Base-by-base conservation (phyloP, 495 filamentous ascomycete genomes). In the Aspergillus baeticus region DNA sequence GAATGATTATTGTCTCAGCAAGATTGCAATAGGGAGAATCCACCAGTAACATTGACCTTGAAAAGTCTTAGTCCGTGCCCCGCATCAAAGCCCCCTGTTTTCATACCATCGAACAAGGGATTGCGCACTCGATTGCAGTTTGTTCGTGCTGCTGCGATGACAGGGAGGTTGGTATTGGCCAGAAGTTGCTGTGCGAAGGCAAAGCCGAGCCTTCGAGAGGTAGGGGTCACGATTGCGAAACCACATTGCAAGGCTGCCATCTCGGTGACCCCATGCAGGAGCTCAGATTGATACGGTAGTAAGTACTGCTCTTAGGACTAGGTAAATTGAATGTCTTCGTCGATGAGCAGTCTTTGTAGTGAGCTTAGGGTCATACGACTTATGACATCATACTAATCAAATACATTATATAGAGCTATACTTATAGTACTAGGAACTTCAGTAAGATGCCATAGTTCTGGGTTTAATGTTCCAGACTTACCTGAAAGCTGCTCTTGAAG, bases 121-220 rank as follows among this genome's bases (percentile, higher is more conserved):
- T 77, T 68, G 52, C 77, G 82, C 6, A 85, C 71, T 41, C 69
- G 69, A 1, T 75, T 62, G 31, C 80, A 67, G 53, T 89, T 78
- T 17, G 70, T 77, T 29, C 91, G 80, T 20, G 86, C 82, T 18
- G 89, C 93, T 22, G 87, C 88, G 11, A 93, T 76, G 26, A 94
- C 76, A 3, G 89, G 89, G 11, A 87, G 69, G 6, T 73, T 70
- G 20, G 89, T 91, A 15, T 76, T 81, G 47, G 73, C 69, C 13
- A 94, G 78, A 10, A 95, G 74, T 34, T 85, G 80, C 5, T 84
- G 81, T 5, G 87, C 83, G 14, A 95, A 73, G 22, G 86, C 83
- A 59, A 89, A 78, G 17, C 88, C 90, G 58, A 94, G 83, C 13
- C 91, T 90, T 20, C 88, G 77, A 10, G 86, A 91, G 10, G 89